Percentiles rank a stretch among this genome's conserved stretches.
Conservation (phyloP, 1,284 basidiomycete genomes). For the Cerioporus squamosus region DNA sequence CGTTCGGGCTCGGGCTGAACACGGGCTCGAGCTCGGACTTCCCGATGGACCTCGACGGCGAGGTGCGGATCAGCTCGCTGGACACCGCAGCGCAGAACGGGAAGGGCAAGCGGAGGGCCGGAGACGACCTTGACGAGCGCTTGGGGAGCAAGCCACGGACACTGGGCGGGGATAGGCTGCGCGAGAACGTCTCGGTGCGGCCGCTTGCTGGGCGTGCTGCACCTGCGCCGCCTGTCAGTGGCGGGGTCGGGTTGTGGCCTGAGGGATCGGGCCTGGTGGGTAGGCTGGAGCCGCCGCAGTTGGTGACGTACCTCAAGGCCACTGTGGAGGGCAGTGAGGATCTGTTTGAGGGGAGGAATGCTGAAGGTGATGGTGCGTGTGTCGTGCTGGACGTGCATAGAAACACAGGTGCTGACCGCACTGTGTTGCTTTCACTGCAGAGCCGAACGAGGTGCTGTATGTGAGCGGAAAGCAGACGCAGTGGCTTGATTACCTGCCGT, state of each 20-base stretch:
- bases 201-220: constrained; percentile 46
- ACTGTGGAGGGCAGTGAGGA: constrained; percentile 71
- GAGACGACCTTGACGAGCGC: constrained; percentile 51
- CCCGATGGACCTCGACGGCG: constrained; percentile 45
- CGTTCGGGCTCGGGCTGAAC: constrained; percentile 21
- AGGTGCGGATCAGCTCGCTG: constrained; percentile 57
- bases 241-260: constrained; percentile 12
- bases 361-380: constrained; percentile 61
- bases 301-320: constrained; percentile 62
- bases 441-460: constrained; percentile 71
- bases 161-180: constrained; percentile 69
- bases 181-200: constrained; percentile 53
- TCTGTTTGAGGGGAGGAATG: constrained; percentile 81
- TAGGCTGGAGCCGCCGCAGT: constrained; percentile 50
- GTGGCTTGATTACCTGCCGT: constrained; percentile 89
- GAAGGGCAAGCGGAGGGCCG: constrained; percentile 55
- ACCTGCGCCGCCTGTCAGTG: neutral
- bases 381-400: too few relatives aligned
- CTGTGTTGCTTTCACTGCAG: constrained; percentile 35
- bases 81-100: constrained; percentile 39
- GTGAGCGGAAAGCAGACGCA: constrained; percentile 68
- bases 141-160: constrained; percentile 56
- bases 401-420: neutral
- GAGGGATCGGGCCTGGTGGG: constrained; percentile 31
- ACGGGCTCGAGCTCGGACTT: constrained; percentile 24